A percentile compares a stretch with the other conserved stretches of the same genome.
Conservation (phyloP, 2,329 filamentous ascomycete genomes). For the Talaromyces atroroseus region DNA sequence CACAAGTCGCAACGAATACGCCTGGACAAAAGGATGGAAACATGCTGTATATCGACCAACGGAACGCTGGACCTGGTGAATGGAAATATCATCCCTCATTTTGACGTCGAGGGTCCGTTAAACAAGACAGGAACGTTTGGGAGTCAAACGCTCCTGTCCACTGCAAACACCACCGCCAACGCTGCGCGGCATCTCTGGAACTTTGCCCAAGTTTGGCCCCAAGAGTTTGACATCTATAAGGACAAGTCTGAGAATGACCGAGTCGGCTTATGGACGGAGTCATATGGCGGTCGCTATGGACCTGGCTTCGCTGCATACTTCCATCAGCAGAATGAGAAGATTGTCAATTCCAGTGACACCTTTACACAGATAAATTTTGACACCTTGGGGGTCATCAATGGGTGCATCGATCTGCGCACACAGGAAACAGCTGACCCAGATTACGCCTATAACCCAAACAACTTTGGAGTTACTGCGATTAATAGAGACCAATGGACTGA, state of each 20-base stretch:
- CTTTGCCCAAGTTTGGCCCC: constrained; percentile 57
- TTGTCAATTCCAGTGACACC: constrained; percentile 31
- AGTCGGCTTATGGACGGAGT: constrained; percentile 42
- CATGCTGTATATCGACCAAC: constrained; percentile 63
- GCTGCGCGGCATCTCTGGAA: constrained; percentile 54
- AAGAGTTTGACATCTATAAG: constrained; percentile 51
- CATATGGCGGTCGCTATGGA: constrained; percentile 42
- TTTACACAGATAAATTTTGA: constrained; percentile 39
- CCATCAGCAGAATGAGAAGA: constrained; percentile 38
- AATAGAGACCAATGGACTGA: constrained; percentile 44
- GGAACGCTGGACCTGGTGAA: constrained; percentile 23
- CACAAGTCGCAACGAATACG: constrained; percentile 45
- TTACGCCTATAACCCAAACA: constrained; percentile 53
- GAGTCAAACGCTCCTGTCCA: constrained; percentile 14
- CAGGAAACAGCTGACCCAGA: constrained; percentile 46
- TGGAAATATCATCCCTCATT: constrained; percentile 2
- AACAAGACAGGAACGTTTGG: constrained; percentile 42
- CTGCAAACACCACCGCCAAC: constrained; percentile 48
- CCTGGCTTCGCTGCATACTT: constrained; percentile 37
- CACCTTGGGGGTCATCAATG: constrained; percentile 53
- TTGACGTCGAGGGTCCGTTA: constrained; percentile 32
- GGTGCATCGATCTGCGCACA: constrained; percentile 48
- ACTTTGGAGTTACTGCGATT: constrained; percentile 42
- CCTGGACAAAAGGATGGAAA: constrained; percentile 58
- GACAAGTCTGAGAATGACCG: constrained; percentile 55